Base-by-base conservation (phyloP, 331 rosid genomes). In the Rosa hybrid region DNA sequence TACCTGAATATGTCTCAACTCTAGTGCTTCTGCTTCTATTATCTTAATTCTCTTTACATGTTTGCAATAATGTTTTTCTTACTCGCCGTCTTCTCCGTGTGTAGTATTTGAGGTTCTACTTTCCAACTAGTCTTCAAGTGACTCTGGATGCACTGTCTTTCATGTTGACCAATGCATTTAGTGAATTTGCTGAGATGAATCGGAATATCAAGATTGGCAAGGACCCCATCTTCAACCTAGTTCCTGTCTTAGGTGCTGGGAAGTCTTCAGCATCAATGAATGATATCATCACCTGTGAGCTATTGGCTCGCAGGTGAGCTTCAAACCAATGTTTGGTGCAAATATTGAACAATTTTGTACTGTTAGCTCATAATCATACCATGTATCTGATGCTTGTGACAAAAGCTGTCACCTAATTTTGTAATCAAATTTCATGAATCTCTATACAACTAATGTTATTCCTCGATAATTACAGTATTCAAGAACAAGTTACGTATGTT, bases 191-290 rank as follows among this genome's bases (percentile, higher is more conserved):
- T 23, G 83, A 86, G 71, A 77, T 84, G 80, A 81, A 86, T 75
- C 86, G 41, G 76, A 85, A 71, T 8, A 71, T 87, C 14, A 50
- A 46, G 56, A 77, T 64, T 71, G 86, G 84, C 2, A 81, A 78
- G 56, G 92, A 88, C 59, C 91, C 92, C 78, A 85, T 88, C 89
- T 90, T 95, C 89, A 95, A 90, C 93, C 86, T 93, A 78, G 88
- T 93, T 86, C 98, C 98, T 42, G 98, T 95, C 49, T 25, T 91
- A 23, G 91, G 98, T 72, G 88, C 89, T 56, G 98, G 99, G 76
- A 77, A 81, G 54, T 83, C 86, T 84, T 88, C 95, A 53, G 82
- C 90, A 74, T 86, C 89, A 77, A 84, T 93, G 90, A 86, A 89
- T 64, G 86, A 93, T 82, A 57, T 90, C 25, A 75, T 91, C 79